phyloP scores from a whole-genome alignment of 768 basidiomycete genomes.

The Amanita jacksonii region DNA sequence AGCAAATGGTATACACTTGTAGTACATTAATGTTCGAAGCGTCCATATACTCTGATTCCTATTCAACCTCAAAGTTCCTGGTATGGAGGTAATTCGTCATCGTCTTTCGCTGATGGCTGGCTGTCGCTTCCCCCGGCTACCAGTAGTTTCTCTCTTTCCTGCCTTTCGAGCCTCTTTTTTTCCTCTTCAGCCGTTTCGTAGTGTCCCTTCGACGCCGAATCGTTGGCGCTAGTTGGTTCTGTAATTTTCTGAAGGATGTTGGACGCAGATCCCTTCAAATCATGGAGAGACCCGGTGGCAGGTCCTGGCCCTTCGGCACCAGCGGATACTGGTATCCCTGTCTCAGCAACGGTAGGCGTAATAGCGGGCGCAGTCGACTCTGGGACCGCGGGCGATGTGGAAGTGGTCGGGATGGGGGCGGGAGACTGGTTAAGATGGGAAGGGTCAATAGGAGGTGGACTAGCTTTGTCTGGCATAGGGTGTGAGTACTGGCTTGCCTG shows the following conservation, averaged over 20 bases:
- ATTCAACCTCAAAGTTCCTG: constrained; percentile 23
- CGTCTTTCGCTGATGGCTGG: constrained; percentile 15
- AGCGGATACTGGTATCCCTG: constrained; percentile 60
- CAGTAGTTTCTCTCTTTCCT: constrained; percentile 52
- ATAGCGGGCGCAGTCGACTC: constrained; percentile 20
- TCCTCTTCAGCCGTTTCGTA: constrained; percentile 52
- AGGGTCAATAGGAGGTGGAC: constrained; percentile 22
- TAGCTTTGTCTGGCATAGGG: constrained; percentile 6
- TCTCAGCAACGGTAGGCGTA: constrained; percentile 66
- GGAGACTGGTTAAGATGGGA: constrained; percentile 30
- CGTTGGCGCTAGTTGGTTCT: background rate
- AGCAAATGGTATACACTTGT: no score
- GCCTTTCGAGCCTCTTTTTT: constrained; percentile 54
- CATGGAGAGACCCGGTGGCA: constrained; percentile 51
- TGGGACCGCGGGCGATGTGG: constrained; percentile 14
- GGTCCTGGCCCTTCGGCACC: constrained; percentile 55
- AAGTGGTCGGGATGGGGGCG: constrained; percentile 22
- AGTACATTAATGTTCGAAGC: background rate
- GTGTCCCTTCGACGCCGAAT: background rate
- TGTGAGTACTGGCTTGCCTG: constrained; percentile 10
- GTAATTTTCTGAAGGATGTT: background rate
- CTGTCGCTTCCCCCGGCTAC: constrained; percentile 14
- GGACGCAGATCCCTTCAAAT: constrained; percentile 32
- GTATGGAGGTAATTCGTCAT: constrained; percentile 44
- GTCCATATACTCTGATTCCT: background rate